Percentiles rank a stretch among this genome's conserved stretches.
Conservation (phyloP, 2,329 filamentous ascomycete species). For the Microsporum ferrugineum region DNA sequence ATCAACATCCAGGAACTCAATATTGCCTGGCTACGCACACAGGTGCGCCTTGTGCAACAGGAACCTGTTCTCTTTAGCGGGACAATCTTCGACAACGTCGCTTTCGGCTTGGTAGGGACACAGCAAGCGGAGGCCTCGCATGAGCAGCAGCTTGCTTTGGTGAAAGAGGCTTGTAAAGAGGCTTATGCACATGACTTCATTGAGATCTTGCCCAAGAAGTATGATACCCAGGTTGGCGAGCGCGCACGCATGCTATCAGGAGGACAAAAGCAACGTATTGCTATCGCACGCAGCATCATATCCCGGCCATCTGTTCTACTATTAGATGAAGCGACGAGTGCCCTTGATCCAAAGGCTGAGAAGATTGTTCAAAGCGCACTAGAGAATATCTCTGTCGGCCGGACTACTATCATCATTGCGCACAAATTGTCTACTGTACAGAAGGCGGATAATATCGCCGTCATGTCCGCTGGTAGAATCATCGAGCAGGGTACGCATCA, state of each 20-base stretch:
- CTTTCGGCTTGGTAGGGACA: constrained; percentile 38
- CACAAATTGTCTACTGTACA: constrained; percentile 22
- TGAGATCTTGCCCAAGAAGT: constrained; percentile 39
- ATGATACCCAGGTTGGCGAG: constrained; percentile 38
- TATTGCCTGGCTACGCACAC: constrained; percentile 61
- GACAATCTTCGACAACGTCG: constrained; percentile 73
- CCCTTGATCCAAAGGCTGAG: constrained; percentile 20
- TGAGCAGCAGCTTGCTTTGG: constrained; percentile 14
- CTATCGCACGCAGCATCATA: constrained; percentile 70
- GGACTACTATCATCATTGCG: constrained; percentile 21
- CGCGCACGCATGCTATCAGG: constrained; percentile 43
- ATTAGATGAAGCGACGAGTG: constrained; percentile 23
- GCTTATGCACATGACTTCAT: constrained; percentile 52
- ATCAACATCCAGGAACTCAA: constrained; percentile 64
- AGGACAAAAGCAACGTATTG: constrained; percentile 48
- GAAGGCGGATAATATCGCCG: constrained; percentile 22
- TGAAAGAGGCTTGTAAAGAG: constrained; percentile 37
- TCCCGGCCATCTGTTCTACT: constrained; percentile 66
- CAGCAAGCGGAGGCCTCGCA: constrained; percentile 27
- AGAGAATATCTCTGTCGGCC: constrained; percentile 12
- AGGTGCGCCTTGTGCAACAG: constrained; percentile 75
- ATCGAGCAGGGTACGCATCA: constrained; percentile 20
- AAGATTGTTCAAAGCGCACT: constrained; percentile 19
- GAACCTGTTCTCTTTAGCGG: constrained; percentile 76
- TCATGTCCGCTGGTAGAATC: constrained; percentile 19